Evolutionary conservation across 2,329 filamentous ascomycete species (phyloP), one percentile per base, ranked within the genome.

Genomic region (Colletotrichum incanum): DNA sequence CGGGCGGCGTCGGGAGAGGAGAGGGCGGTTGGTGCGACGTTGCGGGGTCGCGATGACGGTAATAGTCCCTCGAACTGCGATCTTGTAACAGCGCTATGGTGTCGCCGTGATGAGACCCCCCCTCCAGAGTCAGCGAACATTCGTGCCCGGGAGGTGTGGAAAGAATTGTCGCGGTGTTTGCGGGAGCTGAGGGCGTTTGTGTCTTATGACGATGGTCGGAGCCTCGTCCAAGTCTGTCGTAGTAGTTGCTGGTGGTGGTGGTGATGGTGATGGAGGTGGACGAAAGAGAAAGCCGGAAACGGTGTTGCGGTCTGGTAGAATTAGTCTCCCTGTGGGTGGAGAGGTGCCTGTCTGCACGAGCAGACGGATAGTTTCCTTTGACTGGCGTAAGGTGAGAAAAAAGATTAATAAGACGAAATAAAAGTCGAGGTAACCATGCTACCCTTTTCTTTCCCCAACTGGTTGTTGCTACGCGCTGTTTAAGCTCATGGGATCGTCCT

Each of bases 1-100:
- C 82, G 86, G 88, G 87, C 87, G 86, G 82, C 81, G 80, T 81
- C 80, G 81, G 67, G 47, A 67, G 58, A 65, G 71, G 63, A 23
- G 67, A 71, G 56, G 67, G 65, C 28, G 65, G 67, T 39, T 67
- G 69, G 55, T 72, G 55, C 72, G 73, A 74, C 67, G 71, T 72
- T 67, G 77, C 68, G 76, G 76, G 67, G 75, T 76, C 75, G 76
- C 72, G 76, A 75, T 77, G 74, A 73, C 75, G 72, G 74, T 77
- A 61, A 52, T 62, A 70, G 71, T 70, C 65, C 45, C 56, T 64
- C 39, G 62, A 66, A 64, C 63, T 71, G 59, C 61, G 68, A 62
- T 69, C 64, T 39, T 73, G 65, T 58, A 50, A 70, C 61, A 65
- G 59, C 60, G 72, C 54, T 69, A 69, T 73, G 56, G 60, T 73